phyloP scores from a whole-genome alignment of 1,284 basidiomycete species.

The Ustilago crameri region DNA sequence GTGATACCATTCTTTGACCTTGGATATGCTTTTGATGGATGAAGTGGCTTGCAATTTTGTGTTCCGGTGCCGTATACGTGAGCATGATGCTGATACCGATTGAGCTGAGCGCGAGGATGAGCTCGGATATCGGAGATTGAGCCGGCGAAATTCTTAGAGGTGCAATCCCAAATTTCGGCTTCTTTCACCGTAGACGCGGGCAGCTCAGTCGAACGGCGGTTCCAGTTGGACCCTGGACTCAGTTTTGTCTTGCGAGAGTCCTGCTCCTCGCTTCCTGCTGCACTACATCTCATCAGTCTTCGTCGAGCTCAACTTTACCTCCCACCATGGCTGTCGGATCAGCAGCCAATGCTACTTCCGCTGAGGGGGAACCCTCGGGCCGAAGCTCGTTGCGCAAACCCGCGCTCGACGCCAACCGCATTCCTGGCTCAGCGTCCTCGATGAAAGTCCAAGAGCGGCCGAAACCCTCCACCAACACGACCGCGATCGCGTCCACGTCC shows the following conservation, averaged over 20 bases:
- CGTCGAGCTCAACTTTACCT: too few relatives aligned
- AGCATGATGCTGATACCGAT: too few relatives aligned
- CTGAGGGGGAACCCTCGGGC: neutral
- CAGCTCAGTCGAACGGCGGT: too few relatives aligned
- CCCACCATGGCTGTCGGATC: conserved; percentile 1
- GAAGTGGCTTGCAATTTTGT: neutral
- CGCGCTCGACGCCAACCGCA: conserved; percentile 24
- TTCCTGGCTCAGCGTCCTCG: conserved; percentile 37
- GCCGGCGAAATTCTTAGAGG: neutral
- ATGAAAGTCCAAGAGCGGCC: conserved; percentile 37
- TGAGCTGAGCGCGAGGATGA: too few relatives aligned
- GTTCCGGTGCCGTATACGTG: too few relatives aligned
- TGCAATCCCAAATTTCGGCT: too few relatives aligned
- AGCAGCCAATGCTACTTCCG: neutral
- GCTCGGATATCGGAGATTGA: neutral
- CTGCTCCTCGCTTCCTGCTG: too few relatives aligned
- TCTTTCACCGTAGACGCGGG: too few relatives aligned
- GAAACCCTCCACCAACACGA: neutral
- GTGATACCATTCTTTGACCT: neutral
- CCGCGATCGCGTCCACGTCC: neutral
- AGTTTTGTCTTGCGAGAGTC: too few relatives aligned
- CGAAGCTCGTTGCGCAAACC: conserved; percentile 19
- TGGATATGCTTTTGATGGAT: neutral
- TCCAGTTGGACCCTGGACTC: too few relatives aligned
- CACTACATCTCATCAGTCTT: too few relatives aligned